Conservation (phyloP, 2,329 filamentous ascomycete species). For the Pseudogymnoascus sp. region DNA sequence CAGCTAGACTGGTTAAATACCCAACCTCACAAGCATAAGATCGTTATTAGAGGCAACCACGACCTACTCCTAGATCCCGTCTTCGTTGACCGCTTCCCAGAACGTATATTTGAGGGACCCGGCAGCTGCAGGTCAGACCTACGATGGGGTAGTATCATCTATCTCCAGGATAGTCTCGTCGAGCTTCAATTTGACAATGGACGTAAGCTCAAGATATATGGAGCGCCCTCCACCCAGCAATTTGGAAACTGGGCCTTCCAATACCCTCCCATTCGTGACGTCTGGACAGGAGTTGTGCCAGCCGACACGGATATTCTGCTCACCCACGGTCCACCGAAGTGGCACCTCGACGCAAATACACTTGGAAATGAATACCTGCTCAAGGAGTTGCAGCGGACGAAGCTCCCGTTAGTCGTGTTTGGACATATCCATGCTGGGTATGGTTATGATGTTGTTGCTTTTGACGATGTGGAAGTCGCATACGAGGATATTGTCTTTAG, state of each 20-base stretch:
- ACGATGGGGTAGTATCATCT: conserved; percentile 58
- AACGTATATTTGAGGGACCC: not conserved
- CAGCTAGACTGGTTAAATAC: conserved; percentile 73
- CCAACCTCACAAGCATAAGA: conserved; percentile 69
- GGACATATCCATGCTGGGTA: conserved; percentile 58
- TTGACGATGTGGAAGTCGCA: conserved; percentile 46
- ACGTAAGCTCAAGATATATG: conserved; percentile 63
- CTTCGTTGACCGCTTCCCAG: conserved; percentile 30
- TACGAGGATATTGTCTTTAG: not conserved
- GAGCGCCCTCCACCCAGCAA: conserved; percentile 66
- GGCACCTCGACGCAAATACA: conserved; percentile 39
- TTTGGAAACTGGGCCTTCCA: not conserved
- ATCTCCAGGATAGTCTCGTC: conserved; percentile 62
- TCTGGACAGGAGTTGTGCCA: conserved; percentile 45
- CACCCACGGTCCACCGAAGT: conserved; percentile 56
- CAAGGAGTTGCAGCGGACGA: conserved; percentile 48
- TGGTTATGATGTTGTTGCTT: conserved; percentile 50
- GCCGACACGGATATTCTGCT: conserved; percentile 52
- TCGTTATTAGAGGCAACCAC: conserved; percentile 81
- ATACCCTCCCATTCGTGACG: conserved; percentile 42
- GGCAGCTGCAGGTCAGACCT: conserved; percentile 37
- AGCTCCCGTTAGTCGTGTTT: conserved; percentile 54
- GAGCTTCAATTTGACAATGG: conserved; percentile 53
- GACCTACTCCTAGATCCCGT: conserved; percentile 70
- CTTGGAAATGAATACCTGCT: conserved; percentile 51